Evolutionary conservation across 1,284 basidiomycete genomes (phyloP).

Genomic region (Sanghuangporus baumii): DNA sequence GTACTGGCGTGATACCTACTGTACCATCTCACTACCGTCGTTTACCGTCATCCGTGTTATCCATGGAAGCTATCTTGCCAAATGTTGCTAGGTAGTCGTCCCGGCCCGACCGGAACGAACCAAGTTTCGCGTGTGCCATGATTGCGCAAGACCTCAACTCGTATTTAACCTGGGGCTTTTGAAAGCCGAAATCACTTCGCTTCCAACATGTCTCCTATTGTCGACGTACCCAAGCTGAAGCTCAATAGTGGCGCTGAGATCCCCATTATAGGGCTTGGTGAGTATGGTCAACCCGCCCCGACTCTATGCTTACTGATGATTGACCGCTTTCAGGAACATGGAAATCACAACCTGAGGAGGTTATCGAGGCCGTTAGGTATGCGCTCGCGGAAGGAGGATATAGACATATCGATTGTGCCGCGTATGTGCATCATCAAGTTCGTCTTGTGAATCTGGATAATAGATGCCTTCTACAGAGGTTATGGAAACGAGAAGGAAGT

Average conservation of each 20-base stretch:
- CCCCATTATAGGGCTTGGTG: conserved; percentile 70
- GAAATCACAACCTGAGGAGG: conserved; percentile 53
- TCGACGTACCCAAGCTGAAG: conserved; percentile 39
- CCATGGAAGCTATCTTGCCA: neutral
- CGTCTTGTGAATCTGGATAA: conserved; percentile 20
- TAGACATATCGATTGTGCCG: conserved; percentile 62
- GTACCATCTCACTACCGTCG: neutral
- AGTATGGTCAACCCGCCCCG: conserved; percentile 16
- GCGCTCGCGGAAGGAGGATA: conserved; percentile 69
- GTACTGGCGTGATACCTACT: neutral
- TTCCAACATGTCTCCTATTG: conserved; percentile 13
- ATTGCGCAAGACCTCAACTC: neutral
- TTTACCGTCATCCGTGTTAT: neutral
- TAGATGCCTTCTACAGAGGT: neutral
- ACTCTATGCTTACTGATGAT: neutral
- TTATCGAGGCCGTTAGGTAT: conserved; percentile 52
- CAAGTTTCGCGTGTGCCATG: neutral
- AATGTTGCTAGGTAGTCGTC: neutral
- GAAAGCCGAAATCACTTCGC: neutral
- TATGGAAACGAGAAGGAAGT: conserved; percentile 60
- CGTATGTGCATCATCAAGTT: conserved; percentile 21
- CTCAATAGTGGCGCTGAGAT: conserved; percentile 67
- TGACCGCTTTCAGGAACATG: conserved; percentile 53
- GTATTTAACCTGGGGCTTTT: neutral
- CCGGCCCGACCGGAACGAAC: neutral